Base-by-base conservation (phyloP, 2,329 filamentous ascomycete species). In the Zymoseptoria brevis region DNA sequence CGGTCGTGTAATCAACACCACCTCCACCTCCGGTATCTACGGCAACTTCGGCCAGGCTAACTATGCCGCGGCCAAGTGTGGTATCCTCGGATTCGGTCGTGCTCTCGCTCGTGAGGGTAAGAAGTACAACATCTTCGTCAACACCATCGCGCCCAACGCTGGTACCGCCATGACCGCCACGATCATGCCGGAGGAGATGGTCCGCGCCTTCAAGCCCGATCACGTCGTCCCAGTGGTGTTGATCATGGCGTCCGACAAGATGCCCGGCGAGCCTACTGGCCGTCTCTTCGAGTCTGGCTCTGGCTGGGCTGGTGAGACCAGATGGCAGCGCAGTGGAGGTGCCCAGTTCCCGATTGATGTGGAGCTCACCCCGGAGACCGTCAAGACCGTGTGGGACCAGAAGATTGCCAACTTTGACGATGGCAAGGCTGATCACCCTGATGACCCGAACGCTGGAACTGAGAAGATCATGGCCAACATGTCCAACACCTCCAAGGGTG, bases 31-130 rank as follows among this genome's bases (percentile, higher is more conserved):
- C 69, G 94, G 94, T 76, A 96, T 99, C 75, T 99, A 99, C 74
- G 94, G 94, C 68, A 99, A 96, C 83, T 99, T 99, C 74, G 94
- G 94, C 64, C 94, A 99, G 78, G 90, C 93, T 71, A 99, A 99
- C 82, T 99, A 99, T 76, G 84, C 94, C 63, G 90, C 93, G 53
- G 73, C 77, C 49, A 76, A 75, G 65, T 74, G 64, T 67, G 94
- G 90, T 77, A 97, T 99, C 66, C 87, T 99, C 50, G 94, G 94
- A 62, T 90, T 99, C 81, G 96, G 92, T 49, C 89, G 91, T 68
- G 90, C 94, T 55, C 84, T 99, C 57, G 94, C 94, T 55, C 83
- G 94, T 54, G 94, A 99, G 78, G 94, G 94, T 69, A 83, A 84
- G 72, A 97, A 97, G 81, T 91, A 99, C 82, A 96, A 96, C 81